Evolutionary conservation across 2,329 filamentous ascomycete genomes (phyloP).

Genomic region (Penicillium sp.): DNA sequence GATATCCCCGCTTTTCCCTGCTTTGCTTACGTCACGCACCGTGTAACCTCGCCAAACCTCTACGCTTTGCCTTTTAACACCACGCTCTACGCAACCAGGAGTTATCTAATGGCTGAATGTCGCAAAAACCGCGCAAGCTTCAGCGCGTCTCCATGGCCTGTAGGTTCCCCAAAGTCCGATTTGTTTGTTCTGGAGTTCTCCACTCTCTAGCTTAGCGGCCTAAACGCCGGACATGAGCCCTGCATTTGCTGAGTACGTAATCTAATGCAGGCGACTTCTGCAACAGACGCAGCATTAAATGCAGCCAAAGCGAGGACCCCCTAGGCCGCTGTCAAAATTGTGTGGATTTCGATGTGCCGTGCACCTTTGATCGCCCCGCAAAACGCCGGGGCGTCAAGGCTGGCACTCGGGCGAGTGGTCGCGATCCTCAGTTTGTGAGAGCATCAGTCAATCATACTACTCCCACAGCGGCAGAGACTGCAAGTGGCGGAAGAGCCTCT

Average conservation of each 20-base stretch:
- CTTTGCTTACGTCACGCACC: neutral
- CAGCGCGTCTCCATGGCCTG: slow-evolving; percentile 29
- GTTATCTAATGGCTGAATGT: slow-evolving; percentile 20
- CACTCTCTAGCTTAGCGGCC: slow-evolving; percentile 7
- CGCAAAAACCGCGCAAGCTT: slow-evolving; percentile 28
- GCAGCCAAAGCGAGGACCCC: slow-evolving; percentile 38
- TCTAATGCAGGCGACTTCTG: slow-evolving; percentile 48
- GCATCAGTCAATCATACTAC: slow-evolving; percentile 1
- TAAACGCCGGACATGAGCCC: neutral
- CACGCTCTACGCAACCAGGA: neutral
- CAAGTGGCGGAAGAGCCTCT: slow-evolving; percentile 2
- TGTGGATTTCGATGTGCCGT: slow-evolving; percentile 50
- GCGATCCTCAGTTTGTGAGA: slow-evolving; percentile 9
- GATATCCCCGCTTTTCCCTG: too few relatives aligned
- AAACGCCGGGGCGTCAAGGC: slow-evolving; percentile 39
- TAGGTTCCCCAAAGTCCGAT: slow-evolving; percentile 10
- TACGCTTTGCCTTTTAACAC: neutral
- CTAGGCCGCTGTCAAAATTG: slow-evolving; percentile 51
- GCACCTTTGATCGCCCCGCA: slow-evolving; percentile 49
- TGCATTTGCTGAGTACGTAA: slow-evolving; percentile 4
- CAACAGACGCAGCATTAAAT: slow-evolving; percentile 51
- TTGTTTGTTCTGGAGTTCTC: slow-evolving; percentile 3
- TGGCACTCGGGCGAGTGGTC: slow-evolving; percentile 9
- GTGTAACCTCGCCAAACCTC: neutral
- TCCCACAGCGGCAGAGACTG: neutral